Percentiles rank a stretch among this genome's conserved stretches.
Conservation (phyloP, 1,284 basidiomycete species). For the Chalciporus sp. region DNA sequence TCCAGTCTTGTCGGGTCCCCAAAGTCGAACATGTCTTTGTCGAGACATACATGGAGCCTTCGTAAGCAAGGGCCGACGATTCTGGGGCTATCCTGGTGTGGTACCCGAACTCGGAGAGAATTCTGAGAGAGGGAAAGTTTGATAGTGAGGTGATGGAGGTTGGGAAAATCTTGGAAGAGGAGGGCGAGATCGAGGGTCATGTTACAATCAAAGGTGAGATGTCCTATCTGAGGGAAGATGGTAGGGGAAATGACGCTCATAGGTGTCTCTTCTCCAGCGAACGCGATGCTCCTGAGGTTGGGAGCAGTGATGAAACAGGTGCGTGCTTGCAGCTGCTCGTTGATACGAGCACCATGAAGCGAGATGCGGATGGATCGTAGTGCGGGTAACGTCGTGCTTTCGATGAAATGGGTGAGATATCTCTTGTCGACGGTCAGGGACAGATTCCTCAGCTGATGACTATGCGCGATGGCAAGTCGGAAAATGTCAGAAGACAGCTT, state of each 20-base stretch:
- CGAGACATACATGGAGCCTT: conserved; percentile 20
- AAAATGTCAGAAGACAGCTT: conserved; percentile 22
- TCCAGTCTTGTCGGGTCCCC: conserved; percentile 19
- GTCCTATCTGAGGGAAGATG: conserved; percentile 24
- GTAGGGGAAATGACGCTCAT: conserved; percentile 19
- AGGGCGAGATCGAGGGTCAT: conserved; percentile 17
- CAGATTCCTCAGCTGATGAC: conserved; percentile 22
- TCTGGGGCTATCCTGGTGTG: neutral
- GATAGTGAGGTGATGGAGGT: conserved; percentile 20
- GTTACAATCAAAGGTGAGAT: conserved; percentile 26
- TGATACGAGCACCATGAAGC: conserved; percentile 14
- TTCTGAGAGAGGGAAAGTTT: conserved; percentile 12
- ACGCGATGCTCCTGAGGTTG: conserved; percentile 16
- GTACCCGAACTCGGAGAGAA: conserved; percentile 6
- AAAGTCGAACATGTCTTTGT: conserved; percentile 28
- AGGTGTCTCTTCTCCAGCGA: conserved; percentile 16
- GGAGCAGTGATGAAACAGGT: conserved; percentile 14
- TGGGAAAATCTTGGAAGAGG: conserved; percentile 21
- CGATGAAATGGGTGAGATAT: conserved; percentile 26
- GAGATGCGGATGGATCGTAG: conserved; percentile 22
- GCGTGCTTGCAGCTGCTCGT: conserved; percentile 2
- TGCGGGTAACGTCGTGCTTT: conserved; percentile 7
- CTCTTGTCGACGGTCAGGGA: conserved; percentile 16
- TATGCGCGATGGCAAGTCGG: conserved; percentile 24
- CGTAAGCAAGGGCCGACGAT: conserved; percentile 13